Percentiles rank a stretch among this genome's conserved stretches.
Conservation (phyloP, 1,284 basidiomycete genomes). For the Ganoderma lingzhi region DNA sequence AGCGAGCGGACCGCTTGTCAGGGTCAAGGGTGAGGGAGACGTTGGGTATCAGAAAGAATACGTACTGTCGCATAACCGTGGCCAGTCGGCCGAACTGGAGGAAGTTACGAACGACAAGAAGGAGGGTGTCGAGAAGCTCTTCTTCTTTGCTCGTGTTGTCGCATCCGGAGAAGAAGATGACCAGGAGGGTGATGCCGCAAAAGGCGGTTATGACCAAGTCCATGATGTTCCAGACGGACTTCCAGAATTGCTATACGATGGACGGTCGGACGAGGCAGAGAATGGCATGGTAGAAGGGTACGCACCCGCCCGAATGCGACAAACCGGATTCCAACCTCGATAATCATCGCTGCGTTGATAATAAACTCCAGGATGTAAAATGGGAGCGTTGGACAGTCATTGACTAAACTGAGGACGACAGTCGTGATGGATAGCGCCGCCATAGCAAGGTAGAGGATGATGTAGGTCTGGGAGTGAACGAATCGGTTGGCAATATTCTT, state of each 20-base stretch:
- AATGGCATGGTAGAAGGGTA: conserved; percentile 16
- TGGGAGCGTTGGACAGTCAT: conserved; percentile 79
- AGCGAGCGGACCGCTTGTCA: conserved; percentile 4
- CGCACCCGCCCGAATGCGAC: conserved; percentile 90
- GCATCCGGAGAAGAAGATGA: conserved; percentile 86
- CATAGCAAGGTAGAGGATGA: conserved; percentile 90
- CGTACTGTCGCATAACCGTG: conserved; percentile 89
- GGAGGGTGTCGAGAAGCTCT: conserved; percentile 89
- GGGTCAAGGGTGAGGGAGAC: conserved; percentile 4
- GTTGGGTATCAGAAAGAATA: conserved; percentile 29
- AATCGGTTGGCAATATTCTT: conserved; percentile 86
- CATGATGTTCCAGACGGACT: conserved; percentile 88
- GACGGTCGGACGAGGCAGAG: neutral
- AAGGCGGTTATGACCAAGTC: conserved; percentile 88
- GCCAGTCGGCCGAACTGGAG: conserved; percentile 92
- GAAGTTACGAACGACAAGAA: conserved; percentile 90
- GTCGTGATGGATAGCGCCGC: conserved; percentile 90
- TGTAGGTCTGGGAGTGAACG: conserved; percentile 83
- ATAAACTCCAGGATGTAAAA: conserved; percentile 94
- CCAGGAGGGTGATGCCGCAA: conserved; percentile 86
- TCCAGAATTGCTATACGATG: conserved; percentile 88
- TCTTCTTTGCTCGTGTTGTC: conserved; percentile 84
- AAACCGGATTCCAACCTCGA: conserved; percentile 89
- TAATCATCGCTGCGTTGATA: conserved; percentile 92
- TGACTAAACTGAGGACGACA: conserved; percentile 84